A percentile compares a stretch with the other conserved stretches of the same genome.
Conservation (phyloP, 1,284 basidiomycete species). For the Trametes hirsuta region DNA sequence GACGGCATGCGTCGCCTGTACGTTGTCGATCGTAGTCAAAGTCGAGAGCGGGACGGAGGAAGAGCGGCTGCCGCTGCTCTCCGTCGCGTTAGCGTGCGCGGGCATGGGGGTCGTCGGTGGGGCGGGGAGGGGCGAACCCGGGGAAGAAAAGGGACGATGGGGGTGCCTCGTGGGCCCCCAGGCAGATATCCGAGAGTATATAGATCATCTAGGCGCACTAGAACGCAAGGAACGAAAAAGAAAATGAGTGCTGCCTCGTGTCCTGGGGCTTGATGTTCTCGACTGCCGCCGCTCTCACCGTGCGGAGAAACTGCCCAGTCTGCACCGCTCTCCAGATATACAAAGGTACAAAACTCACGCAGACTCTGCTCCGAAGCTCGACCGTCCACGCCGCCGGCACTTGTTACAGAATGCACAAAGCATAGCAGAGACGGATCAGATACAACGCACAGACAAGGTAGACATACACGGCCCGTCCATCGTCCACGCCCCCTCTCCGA, state of each 20-base stretch:
- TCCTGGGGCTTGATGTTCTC: slow-evolving; percentile 17
- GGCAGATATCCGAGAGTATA: slow-evolving; percentile 1
- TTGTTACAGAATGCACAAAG: too few species aligned
- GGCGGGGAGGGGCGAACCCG: background rate
- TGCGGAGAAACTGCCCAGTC: slow-evolving; percentile 9
- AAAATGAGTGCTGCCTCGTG: slow-evolving; percentile 19
- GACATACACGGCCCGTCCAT: slow-evolving; percentile 3
- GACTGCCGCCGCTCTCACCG: slow-evolving; percentile 13
- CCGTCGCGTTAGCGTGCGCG: background rate
- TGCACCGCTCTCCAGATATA: background rate
- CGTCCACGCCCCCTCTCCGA: slow-evolving; percentile 5
- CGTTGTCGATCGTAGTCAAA: slow-evolving; percentile 6
- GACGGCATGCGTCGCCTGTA: slow-evolving; percentile 16
- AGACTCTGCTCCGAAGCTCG: background rate
- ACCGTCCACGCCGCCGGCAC: too few species aligned
- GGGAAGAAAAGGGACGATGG: slow-evolving; percentile 11
- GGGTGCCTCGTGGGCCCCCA: slow-evolving; percentile 11
- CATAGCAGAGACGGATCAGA: background rate
- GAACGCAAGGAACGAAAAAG: background rate
- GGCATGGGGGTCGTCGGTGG: slow-evolving; percentile 10
- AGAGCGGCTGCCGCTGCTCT: background rate
- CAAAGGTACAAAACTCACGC: slow-evolving; percentile 7
- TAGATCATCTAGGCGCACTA: slow-evolving; percentile 1
- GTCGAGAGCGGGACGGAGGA: slow-evolving; percentile 2
- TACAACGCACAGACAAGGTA: slow-evolving; percentile 11